phyloP scores from a whole-genome alignment of 805 yeast genomes.

The Trichomonascus vanleenenianus region DNA sequence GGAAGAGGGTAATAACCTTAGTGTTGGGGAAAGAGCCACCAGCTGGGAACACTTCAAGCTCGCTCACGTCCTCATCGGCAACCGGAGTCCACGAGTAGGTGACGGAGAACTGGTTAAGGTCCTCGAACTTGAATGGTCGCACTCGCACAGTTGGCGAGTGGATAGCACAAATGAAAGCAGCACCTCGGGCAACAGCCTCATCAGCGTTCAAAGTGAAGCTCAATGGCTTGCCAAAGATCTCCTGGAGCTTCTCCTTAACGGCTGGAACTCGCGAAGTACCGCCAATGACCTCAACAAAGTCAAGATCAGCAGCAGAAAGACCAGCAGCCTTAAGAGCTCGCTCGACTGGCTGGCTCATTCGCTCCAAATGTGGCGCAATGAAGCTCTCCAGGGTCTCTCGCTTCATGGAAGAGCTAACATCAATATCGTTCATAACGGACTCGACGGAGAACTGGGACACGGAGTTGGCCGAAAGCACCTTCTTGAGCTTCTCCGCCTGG shows the following conservation, averaged over 20 bases:
- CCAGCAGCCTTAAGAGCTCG: slow-evolving; percentile 76
- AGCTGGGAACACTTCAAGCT: slow-evolving; percentile 93
- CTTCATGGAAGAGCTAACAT: slow-evolving; percentile 78
- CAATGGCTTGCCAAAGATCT: slow-evolving; percentile 75
- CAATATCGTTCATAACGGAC: slow-evolving; percentile 95
- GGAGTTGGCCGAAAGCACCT: slow-evolving; percentile 92
- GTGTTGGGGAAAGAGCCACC: slow-evolving; percentile 93
- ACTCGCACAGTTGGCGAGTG: slow-evolving; percentile 99
- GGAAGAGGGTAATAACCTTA: slow-evolving; percentile 87
- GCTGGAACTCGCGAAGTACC: slow-evolving; percentile 98
- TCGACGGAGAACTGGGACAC: slow-evolving; percentile 92
- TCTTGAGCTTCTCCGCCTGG: slow-evolving; percentile 90
- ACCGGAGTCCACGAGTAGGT: slow-evolving; percentile 93
- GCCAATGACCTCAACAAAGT: slow-evolving; percentile 92
- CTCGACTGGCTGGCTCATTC: slow-evolving; percentile 72
- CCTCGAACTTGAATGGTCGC: slow-evolving; percentile 97
- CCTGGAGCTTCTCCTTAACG: slow-evolving; percentile 71
- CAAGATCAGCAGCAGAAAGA: slow-evolving; percentile 63
- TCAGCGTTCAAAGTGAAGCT: slow-evolving; percentile 97
- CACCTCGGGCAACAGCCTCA: slow-evolving; percentile 98
- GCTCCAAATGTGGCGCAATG: slow-evolving; percentile 71
- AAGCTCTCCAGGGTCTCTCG: slow-evolving; percentile 92
- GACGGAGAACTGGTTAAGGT: slow-evolving; percentile 83
- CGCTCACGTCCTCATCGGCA: slow-evolving; percentile 81
- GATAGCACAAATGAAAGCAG: slow-evolving; percentile 97